phyloP scores from a whole-genome alignment of 1,139 yeast genomes.

The Hemisphaericaspora lyxosophila region DNA sequence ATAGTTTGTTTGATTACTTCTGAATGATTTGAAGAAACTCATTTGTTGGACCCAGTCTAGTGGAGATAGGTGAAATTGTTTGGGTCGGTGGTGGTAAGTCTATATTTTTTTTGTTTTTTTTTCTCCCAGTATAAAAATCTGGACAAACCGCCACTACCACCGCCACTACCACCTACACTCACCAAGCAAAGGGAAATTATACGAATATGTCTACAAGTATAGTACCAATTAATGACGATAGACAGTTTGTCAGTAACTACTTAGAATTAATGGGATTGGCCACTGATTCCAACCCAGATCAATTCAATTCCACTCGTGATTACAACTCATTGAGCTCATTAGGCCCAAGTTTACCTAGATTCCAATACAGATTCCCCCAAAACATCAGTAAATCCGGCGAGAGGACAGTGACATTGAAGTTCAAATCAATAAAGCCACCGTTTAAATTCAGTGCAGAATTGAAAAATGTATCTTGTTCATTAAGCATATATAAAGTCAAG shows the following conservation, averaged over 20 bases:
- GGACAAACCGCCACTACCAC: no score
- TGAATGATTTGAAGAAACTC: conserved; percentile 42
- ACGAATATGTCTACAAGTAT: conserved; percentile 8
- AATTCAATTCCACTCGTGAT: conserved; percentile 33
- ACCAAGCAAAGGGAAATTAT: no score
- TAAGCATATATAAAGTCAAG: conserved; percentile 38
- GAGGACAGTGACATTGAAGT: conserved; percentile 20
- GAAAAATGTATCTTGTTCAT: conserved; percentile 21
- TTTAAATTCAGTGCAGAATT: conserved; percentile 35
- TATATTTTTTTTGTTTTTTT: no score
- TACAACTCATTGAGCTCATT: conserved; percentile 34
- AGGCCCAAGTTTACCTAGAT: conserved; percentile 44
- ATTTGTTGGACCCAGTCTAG: no score
- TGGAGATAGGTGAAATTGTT: no score
- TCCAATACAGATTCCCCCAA: conserved; percentile 30
- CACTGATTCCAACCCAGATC: conserved; percentile 22
- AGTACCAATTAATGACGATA: conserved; percentile 13
- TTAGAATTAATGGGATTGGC: conserved; percentile 34
- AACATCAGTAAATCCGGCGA: conserved; percentile 4
- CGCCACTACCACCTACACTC: no score
- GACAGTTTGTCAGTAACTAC: conserved; percentile 35
- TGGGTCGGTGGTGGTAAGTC: no score
- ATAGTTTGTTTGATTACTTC: conserved; percentile 21
- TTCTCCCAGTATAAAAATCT: no score
- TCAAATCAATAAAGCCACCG: conserved; percentile 49